Conservation (phyloP, 1,284 basidiomycete genomes). For the Somion occarium region DNA sequence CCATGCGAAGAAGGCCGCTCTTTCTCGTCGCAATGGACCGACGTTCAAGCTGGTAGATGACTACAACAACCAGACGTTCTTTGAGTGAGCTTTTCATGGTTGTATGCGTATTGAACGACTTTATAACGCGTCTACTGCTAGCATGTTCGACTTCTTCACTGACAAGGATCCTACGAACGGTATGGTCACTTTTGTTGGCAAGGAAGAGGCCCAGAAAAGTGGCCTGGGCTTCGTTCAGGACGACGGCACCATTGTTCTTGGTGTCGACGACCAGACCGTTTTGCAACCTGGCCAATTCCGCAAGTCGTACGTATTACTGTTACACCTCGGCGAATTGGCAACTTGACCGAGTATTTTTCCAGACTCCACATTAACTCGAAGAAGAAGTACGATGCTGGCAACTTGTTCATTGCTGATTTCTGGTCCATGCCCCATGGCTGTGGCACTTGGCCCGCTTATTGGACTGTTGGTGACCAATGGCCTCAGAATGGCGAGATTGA, state of each 20-base stretch:
- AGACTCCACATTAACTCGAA: conserved; percentile 72
- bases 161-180: conserved; percentile 63
- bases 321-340: not conserved
- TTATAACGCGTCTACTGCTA: conserved; percentile 23
- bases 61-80: conserved; percentile 35
- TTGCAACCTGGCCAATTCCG: conserved; percentile 51
- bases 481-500: conserved; percentile 50
- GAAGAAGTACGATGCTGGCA: conserved; percentile 58
- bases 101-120: not conserved
- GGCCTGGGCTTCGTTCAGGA: conserved; percentile 56
- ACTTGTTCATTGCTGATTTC: conserved; percentile 76
- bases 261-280: conserved; percentile 54
- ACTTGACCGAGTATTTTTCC: not conserved
- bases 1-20: conserved; percentile 12
- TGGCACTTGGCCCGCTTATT: conserved; percentile 78
- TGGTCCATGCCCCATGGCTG: conserved; percentile 75
- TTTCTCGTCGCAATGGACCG: conserved; percentile 12
- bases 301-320: conserved; percentile 48
- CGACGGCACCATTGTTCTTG: conserved; percentile 50
- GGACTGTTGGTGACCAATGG: conserved; percentile 62
- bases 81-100: conserved; percentile 22
- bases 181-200: conserved; percentile 49
- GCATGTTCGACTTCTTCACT: conserved; percentile 62
- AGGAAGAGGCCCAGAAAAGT: conserved; percentile 39
- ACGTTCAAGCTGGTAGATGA: conserved; percentile 32